Evolutionary conservation across 495 filamentous ascomycete species (phyloP).

Genomic region (Tuber brumale): DNA sequence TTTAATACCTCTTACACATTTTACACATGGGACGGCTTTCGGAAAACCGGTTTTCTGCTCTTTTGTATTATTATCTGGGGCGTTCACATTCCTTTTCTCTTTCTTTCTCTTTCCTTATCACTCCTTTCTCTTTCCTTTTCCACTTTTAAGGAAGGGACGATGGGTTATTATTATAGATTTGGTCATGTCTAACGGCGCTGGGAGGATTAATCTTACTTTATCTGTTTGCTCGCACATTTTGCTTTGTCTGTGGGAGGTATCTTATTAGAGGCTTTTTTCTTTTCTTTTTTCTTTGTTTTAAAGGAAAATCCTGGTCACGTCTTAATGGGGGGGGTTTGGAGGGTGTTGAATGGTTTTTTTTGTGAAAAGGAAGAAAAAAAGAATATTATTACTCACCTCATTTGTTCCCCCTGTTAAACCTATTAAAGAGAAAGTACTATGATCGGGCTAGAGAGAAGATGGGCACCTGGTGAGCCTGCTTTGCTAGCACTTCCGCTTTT

Average conservation of each 20-base stretch:
- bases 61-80: slow-evolving; percentile 2
- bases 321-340: background rate
- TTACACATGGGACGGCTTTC: background rate
- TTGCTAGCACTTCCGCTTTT: background rate
- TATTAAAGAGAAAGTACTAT: background rate
- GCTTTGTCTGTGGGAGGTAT: background rate
- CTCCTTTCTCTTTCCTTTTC: background rate
- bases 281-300: background rate
- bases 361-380: background rate
- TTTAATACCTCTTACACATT: background rate
- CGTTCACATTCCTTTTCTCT: background rate
- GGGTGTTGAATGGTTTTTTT: background rate
- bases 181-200: slow-evolving; percentile 3
- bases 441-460: background rate
- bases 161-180: background rate
- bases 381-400: slow-evolving; percentile 1
- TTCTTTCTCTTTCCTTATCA: background rate
- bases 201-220: slow-evolving; percentile 1
- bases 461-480: background rate
- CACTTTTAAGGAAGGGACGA: background rate
- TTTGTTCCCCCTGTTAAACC: background rate
- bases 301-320: background rate
- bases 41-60: background rate
- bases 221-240: background rate
- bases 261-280: slow-evolving; percentile 4